phyloP scores from a whole-genome alignment of 1,139 yeast genomes.

The Blastobotrys arbuscula region DNA sequence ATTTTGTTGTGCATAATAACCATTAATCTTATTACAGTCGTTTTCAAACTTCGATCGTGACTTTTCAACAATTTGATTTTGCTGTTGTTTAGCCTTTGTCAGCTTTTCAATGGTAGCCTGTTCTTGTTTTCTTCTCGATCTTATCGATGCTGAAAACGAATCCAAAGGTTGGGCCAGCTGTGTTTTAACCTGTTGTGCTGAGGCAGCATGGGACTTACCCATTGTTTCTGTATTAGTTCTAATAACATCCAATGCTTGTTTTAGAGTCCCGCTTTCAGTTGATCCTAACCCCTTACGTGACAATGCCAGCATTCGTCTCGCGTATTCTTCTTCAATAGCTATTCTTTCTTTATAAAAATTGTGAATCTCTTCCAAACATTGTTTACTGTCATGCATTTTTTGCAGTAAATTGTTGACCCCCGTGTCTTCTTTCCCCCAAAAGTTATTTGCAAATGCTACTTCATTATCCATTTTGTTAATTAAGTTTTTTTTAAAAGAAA shows the following conservation, averaged over 20 bases:
- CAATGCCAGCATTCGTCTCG: conserved; percentile 48
- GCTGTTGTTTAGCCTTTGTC: conserved; percentile 37
- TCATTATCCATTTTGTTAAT: conserved; percentile 71
- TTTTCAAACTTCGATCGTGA: conserved; percentile 50
- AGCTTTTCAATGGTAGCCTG: conserved; percentile 43
- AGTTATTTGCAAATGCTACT: conserved; percentile 42
- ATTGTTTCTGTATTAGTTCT: conserved; percentile 50
- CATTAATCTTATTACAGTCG: conserved; percentile 55
- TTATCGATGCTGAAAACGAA: conserved; percentile 39
- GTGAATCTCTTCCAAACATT: conserved; percentile 42
- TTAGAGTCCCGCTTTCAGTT: conserved; percentile 54
- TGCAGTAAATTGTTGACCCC: conserved; percentile 46
- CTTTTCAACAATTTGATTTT: conserved; percentile 38
- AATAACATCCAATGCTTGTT: conserved; percentile 55
- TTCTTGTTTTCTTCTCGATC: conserved; percentile 43
- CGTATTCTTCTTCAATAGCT: conserved; percentile 68
- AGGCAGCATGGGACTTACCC: conserved; percentile 43
- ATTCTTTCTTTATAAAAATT: conserved; percentile 43
- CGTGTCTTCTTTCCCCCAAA: conserved; percentile 50
- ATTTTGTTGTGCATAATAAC: conserved; percentile 57
- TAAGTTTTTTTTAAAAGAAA: conserved; percentile 43
- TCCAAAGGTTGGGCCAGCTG: conserved; percentile 42
- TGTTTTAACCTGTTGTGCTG: conserved; percentile 41
- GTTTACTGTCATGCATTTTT: conserved; percentile 47
- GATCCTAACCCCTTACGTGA: conserved; percentile 50